These are phyloP conservation scores for Pneumocystis jirovecii DNA, from an alignment of 1,139 yeast genomes.

Conservation along the genomic window DNA sequence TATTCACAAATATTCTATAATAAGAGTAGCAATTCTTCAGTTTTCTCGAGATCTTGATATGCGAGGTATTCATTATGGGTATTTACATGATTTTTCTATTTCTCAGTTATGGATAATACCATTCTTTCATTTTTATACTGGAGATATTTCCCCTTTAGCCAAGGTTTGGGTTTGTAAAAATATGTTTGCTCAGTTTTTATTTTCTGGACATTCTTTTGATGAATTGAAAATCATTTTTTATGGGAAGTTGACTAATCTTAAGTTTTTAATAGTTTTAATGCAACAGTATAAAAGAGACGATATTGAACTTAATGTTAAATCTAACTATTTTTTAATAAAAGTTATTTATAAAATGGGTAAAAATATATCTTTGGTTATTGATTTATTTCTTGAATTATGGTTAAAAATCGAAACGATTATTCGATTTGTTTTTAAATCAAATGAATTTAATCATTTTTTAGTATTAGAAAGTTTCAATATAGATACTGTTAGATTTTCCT, in stretches of 20 bases:
- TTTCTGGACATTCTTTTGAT: not conserved
- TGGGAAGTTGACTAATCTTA: not conserved
- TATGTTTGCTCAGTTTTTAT: not conserved
- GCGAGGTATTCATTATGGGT: constrained; percentile 4
- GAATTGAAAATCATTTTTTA: not conserved
- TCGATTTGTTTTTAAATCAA: not conserved
- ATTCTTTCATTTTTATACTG: not conserved
- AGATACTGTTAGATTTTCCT: not conserved
- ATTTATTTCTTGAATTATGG: not conserved
- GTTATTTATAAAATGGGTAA: not conserved
- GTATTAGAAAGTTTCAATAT: not conserved
- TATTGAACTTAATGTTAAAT: not conserved
- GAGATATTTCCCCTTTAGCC: not conserved
- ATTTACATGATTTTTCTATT: not conserved
- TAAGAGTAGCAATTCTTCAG: constrained; percentile 7
- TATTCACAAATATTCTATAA: constrained; percentile 6
- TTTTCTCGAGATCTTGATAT: constrained; percentile 8
- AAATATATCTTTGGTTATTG: not conserved
- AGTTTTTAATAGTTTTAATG: not conserved
- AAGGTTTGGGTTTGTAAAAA: not conserved
- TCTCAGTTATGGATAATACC: not conserved
- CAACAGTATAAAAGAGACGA: not conserved
- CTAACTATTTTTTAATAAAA: not conserved
- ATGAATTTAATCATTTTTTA: not conserved
- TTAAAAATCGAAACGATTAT: not conserved